Evolutionary conservation across 495 filamentous ascomycete genomes (phyloP).

Genomic region (Massariosphaeria phaeospora): DNA sequence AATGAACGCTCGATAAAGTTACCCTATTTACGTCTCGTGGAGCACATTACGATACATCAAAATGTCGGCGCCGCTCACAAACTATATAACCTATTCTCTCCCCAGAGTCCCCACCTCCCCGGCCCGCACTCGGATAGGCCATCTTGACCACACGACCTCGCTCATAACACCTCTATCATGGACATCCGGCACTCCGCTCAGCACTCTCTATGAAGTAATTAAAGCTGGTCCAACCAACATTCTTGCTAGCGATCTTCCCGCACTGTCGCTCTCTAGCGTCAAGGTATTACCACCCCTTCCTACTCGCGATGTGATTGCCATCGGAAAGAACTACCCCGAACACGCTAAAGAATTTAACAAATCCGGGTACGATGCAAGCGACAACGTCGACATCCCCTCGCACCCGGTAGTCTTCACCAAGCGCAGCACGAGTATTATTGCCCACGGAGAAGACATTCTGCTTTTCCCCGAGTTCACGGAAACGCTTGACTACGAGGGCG

Average conservation of each 20-base stretch:
- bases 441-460: constrained; percentile 45
- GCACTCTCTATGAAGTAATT: constrained; percentile 50
- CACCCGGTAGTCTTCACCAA: constrained; percentile 51
- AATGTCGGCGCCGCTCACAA: too few species aligned
- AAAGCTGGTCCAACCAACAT: constrained; percentile 40
- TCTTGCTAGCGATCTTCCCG: constrained; percentile 34
- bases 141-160: constrained; percentile 42
- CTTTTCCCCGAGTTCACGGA: constrained; percentile 49
- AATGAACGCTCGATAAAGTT: too few species aligned
- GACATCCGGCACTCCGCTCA: constrained; percentile 46
- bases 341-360: constrained; percentile 50
- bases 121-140: constrained; percentile 48
- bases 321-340: constrained; percentile 55
- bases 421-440: constrained; percentile 43
- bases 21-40: too few species aligned
- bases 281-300: constrained; percentile 47
- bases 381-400: constrained; percentile 46
- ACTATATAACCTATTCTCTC: too few species aligned
- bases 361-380: constrained; percentile 50
- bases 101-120: too few species aligned
- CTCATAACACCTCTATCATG: constrained; percentile 48
- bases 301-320: constrained; percentile 50
- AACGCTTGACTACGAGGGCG: constrained; percentile 53
- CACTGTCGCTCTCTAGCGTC: constrained; percentile 41
- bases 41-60: too few species aligned